Evolutionary conservation across 306 rosid genomes (phyloP).

Genomic region (Malus orientalis): DNA sequence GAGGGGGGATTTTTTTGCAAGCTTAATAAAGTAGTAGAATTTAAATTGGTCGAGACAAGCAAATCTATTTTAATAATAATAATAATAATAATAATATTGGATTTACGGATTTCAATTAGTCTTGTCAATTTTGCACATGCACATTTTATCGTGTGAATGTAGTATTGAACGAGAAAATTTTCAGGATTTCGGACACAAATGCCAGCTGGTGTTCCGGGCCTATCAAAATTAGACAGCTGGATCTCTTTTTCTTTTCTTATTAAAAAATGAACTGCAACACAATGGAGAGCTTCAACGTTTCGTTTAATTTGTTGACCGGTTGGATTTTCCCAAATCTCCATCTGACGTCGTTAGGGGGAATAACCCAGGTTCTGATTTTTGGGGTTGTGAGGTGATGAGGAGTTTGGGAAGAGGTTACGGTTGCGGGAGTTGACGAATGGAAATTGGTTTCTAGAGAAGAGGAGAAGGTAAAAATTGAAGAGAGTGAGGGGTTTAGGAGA

Average conservation of each 20-base stretch:
- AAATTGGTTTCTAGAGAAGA: no score
- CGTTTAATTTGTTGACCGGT: slow-evolving; percentile 69
- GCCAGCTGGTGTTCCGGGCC: no score
- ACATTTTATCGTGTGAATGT: background rate
- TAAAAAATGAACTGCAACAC: slow-evolving; percentile 41
- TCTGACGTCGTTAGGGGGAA: slow-evolving; percentile 72
- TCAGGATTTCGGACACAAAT: no score
- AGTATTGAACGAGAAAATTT: background rate
- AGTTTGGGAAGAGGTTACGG: no score
- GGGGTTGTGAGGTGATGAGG: no score
- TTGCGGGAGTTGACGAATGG: no score
- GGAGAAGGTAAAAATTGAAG: no score
- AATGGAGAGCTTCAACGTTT: slow-evolving; percentile 60
- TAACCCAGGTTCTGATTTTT: background rate
- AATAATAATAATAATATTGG: background rate
- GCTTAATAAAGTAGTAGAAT: background rate
- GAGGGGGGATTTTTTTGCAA: background rate
- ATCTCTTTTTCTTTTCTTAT: no score
- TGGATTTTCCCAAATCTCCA: slow-evolving; percentile 59
- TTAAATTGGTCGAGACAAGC: background rate
- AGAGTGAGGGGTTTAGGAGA: no score
- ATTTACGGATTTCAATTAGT: background rate
- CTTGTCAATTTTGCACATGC: background rate
- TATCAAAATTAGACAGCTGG: no score
- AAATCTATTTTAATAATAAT: background rate